Conservation (phyloP, 148 eudicot genomes). For the Rhododendron simsii region DNA sequence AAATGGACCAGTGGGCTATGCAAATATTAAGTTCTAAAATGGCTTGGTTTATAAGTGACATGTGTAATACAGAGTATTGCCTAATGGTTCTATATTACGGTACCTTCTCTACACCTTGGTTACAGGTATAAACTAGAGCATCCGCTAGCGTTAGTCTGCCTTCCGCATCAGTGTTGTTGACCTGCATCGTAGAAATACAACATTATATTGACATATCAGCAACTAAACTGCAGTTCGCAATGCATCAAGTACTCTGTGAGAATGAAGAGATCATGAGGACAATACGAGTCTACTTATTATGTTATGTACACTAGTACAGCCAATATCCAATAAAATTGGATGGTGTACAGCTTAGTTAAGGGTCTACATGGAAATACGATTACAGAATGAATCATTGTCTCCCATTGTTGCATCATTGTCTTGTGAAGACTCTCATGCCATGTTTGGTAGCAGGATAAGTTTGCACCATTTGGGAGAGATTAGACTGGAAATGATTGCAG, state of each 20-base stretch:
- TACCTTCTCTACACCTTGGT: conserved; percentile 99
- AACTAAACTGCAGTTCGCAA: neutral
- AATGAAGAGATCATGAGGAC: neutral
- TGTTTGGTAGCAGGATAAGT: neutral
- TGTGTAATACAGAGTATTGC: neutral
- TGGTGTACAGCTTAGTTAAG: neutral
- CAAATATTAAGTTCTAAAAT: neutral
- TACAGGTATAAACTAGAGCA: conserved; percentile 95
- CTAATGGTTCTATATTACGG: neutral
- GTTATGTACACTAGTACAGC: neutral
- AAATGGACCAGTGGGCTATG: neutral
- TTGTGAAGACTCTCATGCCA: neutral
- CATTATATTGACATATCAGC: neutral
- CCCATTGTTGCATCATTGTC: neutral
- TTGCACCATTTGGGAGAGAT: neutral
- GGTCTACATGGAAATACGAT: neutral
- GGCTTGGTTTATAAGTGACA: neutral
- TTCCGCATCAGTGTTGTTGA: conserved; percentile 99
- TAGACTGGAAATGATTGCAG: neutral
- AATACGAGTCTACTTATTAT: neutral
- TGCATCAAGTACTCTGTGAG: neutral
- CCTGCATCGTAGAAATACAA: conserved; percentile 33
- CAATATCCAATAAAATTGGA: neutral
- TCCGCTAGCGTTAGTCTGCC: conserved; percentile 99
- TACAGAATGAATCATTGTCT: neutral